phyloP scores from a whole-genome alignment of 2,329 filamentous ascomycete genomes.

The Ceratocystis colombiana region DNA sequence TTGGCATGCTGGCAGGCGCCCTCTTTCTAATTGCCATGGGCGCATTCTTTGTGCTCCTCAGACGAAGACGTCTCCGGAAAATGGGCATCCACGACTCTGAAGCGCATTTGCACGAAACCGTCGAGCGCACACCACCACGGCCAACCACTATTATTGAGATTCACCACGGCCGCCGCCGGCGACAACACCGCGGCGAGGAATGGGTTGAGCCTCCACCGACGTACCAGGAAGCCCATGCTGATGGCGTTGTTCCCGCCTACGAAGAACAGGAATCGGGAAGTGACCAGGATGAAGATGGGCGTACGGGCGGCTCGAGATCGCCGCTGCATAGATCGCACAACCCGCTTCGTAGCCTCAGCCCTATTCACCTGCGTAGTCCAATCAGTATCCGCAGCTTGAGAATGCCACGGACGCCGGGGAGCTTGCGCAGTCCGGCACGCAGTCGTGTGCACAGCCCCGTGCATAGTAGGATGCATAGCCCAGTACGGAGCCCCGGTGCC shows the following conservation, averaged over 20 bases:
- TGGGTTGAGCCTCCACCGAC: conserved; percentile 25
- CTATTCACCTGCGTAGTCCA: conserved; percentile 21
- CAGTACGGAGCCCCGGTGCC: conserved; percentile 5
- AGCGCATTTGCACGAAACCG: conserved; percentile 23
- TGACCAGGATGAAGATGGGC: conserved; percentile 15
- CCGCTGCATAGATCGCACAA: conserved; percentile 16
- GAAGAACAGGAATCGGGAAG: conserved; percentile 22
- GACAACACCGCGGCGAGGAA: conserved; percentile 19
- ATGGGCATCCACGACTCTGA: conserved; percentile 22
- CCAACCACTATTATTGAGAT: conserved; percentile 23
- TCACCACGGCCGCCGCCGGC: conserved; percentile 17
- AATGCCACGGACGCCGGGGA: conserved; percentile 19
- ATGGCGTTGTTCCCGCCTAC: conserved; percentile 23
- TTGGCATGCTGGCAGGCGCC: conserved; percentile 16
- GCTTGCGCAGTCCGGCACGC: conserved; percentile 17
- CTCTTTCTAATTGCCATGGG: conserved; percentile 22
- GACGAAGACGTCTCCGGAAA: conserved; percentile 21
- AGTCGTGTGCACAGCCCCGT: conserved; percentile 13
- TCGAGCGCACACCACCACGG: conserved; percentile 10
- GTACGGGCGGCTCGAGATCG: conserved; percentile 8
- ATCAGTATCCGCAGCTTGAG: conserved; percentile 22
- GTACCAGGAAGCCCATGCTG: conserved; percentile 24
- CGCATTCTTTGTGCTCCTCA: conserved; percentile 21
- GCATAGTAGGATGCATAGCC: conserved; percentile 7
- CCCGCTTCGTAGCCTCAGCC: conserved; percentile 13